A percentile compares a stretch with the other conserved stretches of the same genome.
These are phyloP conservation scores for Fusarium nematophilum DNA, from an alignment of 2,329 filamentous ascomycete species.

Conservation along the genomic window DNA sequence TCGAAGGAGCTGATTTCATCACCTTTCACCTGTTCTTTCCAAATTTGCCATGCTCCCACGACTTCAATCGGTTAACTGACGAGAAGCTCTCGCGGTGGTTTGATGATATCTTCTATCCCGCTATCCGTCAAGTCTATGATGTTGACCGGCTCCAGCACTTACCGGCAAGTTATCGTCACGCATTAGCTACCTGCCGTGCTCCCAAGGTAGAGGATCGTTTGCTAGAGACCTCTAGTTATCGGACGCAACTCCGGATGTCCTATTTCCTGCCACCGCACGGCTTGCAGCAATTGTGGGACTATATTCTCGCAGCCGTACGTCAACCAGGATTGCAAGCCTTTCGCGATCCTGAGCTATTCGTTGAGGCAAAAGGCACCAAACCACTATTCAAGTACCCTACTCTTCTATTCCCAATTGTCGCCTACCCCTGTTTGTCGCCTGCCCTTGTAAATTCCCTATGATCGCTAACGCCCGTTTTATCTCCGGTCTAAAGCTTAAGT, in stretches of 20 bases:
- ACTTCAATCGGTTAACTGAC: too few relatives aligned
- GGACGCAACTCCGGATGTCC: constrained; percentile 8
- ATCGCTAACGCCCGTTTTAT: too few relatives aligned
- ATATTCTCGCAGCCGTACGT: constrained; percentile 6
- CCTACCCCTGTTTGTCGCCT: too few relatives aligned
- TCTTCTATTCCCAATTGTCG: too few relatives aligned
- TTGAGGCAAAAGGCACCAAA: neutral
- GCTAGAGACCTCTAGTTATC: constrained; percentile 11
- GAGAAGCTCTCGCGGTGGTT: too few relatives aligned
- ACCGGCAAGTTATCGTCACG: constrained; percentile 19
- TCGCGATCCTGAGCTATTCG: constrained; percentile 7
- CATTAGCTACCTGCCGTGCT: constrained; percentile 18
- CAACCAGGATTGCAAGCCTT: constrained; percentile 3
- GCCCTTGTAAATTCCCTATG: too few relatives aligned
- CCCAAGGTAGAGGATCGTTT: neutral
- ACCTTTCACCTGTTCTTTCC: too few relatives aligned
- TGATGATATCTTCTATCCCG: constrained; percentile 20
- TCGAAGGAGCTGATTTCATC: too few relatives aligned
- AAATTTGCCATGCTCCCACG: too few relatives aligned
- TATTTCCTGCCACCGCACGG: constrained; percentile 15
- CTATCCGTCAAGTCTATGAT: constrained; percentile 17
- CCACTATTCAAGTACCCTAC: neutral
- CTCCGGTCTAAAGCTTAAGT: too few relatives aligned
- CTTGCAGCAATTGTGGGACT: constrained; percentile 5
- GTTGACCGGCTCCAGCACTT: constrained; percentile 13